Conservation (phyloP, 306 rosid genomes). For the Dryas drummondii region DNA sequence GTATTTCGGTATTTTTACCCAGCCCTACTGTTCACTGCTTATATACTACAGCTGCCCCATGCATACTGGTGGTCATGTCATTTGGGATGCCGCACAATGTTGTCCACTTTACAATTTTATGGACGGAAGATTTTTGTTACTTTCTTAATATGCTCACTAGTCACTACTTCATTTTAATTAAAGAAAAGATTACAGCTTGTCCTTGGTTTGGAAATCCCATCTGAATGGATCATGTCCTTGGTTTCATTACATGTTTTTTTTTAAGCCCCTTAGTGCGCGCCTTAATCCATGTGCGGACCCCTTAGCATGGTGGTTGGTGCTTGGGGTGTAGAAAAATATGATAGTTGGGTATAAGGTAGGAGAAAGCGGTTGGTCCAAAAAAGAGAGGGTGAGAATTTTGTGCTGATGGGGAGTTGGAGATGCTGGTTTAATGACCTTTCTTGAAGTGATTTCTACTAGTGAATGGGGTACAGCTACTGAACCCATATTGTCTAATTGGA, state of each 20-base stretch:
- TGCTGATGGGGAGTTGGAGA: constrained; percentile 9
- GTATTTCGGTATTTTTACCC: too few species aligned
- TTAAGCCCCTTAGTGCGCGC: neutral
- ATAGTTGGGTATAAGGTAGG: neutral
- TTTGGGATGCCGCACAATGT: neutral
- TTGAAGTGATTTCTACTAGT: neutral
- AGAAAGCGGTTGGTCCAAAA: neutral
- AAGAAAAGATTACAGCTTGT: neutral
- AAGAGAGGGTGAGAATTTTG: neutral
- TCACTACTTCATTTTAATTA: neutral
- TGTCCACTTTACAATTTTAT: too few species aligned
- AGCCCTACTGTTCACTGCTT: neutral
- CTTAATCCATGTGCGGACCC: neutral
- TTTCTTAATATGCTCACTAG: neutral
- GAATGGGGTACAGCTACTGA: neutral
- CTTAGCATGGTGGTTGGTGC: neutral
- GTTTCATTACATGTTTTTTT: neutral
- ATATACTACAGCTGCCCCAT: neutral
- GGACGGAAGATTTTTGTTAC: neutral
- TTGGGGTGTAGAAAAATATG: neutral
- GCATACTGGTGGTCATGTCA: neutral
- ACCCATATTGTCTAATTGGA: too few species aligned
- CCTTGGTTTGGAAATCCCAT: neutral
- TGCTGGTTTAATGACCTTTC: constrained; percentile 4
- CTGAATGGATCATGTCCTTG: neutral